Conservation (phyloP, 495 filamentous ascomycete genomes). For the Neurospora sp. region DNA sequence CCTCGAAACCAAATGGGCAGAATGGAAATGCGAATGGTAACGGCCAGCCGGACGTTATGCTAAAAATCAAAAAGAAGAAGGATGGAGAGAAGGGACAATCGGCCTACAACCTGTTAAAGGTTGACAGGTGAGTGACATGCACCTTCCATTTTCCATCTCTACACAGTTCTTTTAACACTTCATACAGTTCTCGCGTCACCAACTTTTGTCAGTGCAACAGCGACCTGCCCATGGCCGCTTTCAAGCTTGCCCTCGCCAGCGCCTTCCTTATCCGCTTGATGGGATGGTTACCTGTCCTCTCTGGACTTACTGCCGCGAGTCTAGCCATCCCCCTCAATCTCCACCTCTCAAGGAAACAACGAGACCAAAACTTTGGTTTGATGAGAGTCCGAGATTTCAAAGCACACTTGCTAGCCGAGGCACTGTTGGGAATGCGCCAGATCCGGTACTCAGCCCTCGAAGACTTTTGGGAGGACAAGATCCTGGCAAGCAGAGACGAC, state of each 20-base stretch:
- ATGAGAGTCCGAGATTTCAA: conserved; percentile 65
- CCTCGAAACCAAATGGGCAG: neutral
- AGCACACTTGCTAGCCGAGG: conserved; percentile 58
- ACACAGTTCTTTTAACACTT: conserved; percentile 34
- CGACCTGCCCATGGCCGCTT: conserved; percentile 39
- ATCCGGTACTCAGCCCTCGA: conserved; percentile 69
- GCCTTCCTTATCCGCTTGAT: conserved; percentile 50
- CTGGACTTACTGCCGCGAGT: conserved; percentile 46
- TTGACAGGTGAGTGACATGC: conserved; percentile 24
- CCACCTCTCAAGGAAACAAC: conserved; percentile 45
- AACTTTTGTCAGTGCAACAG: conserved; percentile 52
- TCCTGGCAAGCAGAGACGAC: conserved; percentile 43
- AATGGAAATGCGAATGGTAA: neutral
- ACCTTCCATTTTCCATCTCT: neutral
- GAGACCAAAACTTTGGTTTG: conserved; percentile 45
- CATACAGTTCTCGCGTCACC: conserved; percentile 42
- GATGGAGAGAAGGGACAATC: conserved; percentile 12
- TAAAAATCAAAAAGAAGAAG: conserved; percentile 5
- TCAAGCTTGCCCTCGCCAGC: conserved; percentile 47
- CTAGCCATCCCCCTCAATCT: conserved; percentile 51
- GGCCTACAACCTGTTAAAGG: conserved; percentile 30
- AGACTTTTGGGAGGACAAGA: conserved; percentile 54
- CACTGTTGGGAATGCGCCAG: conserved; percentile 62
- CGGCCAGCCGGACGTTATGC: neutral
- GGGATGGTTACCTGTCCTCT: conserved; percentile 51